phyloP scores from a whole-genome alignment of 768 basidiomycete genomes.

The Coprinellus aureogranulatus region DNA sequence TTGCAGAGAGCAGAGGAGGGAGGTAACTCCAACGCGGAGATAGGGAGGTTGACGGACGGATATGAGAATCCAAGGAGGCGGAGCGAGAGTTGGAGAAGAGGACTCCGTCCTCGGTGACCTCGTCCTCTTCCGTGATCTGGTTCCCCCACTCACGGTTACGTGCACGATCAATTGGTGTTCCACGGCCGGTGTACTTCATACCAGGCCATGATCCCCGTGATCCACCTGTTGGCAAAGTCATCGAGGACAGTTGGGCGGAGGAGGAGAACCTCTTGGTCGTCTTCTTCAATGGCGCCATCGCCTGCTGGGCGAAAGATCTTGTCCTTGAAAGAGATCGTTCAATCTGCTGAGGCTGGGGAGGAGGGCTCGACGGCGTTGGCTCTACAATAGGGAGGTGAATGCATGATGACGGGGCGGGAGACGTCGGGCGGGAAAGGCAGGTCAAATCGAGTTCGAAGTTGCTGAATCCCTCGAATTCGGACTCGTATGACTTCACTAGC shows the following conservation, averaged over 20 bases:
- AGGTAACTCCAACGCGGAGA: constrained; percentile 43
- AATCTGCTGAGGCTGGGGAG: constrained; percentile 29
- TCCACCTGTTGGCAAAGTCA: constrained; percentile 24
- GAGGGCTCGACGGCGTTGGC: constrained; percentile 23
- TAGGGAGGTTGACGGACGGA: constrained; percentile 20
- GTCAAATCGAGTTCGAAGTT: constrained; percentile 49
- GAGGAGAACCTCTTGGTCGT: constrained; percentile 20
- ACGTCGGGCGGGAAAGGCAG: constrained; percentile 40
- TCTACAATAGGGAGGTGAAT: constrained; percentile 28
- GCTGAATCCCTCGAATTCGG: constrained; percentile 39
- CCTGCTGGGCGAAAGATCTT: constrained; percentile 32
- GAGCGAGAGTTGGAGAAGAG: constrained; percentile 37
- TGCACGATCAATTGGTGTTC: constrained; percentile 46
- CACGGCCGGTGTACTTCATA: constrained; percentile 43
- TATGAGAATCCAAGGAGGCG: constrained; percentile 40
- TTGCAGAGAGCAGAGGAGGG: constrained; percentile 22
- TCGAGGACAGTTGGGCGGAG: constrained; percentile 17
- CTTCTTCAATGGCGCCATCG: constrained; percentile 18
- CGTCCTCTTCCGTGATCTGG: constrained; percentile 22
- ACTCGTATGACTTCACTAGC: constrained; percentile 13
- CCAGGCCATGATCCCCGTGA: constrained; percentile 44
- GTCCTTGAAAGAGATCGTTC: constrained; percentile 32
- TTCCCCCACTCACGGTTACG: constrained; percentile 47
- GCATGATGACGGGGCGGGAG: constrained; percentile 35
- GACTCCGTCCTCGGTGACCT: constrained; percentile 45